Conservation (phyloP, 805 yeast genomes). For the Ogataea angusta region DNA sequence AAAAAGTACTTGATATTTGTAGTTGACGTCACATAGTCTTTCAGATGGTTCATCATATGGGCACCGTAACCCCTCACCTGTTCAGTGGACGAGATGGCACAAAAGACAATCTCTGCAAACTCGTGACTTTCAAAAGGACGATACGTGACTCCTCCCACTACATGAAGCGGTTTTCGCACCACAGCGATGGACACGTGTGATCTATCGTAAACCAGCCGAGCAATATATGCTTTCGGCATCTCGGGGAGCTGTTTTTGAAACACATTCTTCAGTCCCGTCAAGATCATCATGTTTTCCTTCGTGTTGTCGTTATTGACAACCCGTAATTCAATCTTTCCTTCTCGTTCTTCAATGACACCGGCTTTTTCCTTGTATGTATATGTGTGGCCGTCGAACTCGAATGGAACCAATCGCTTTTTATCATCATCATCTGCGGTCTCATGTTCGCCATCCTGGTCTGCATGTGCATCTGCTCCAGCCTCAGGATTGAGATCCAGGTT, state of each 20-base stretch:
- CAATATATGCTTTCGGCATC: conserved; percentile 97
- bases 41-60: conserved; percentile 94
- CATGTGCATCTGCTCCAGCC: conserved; percentile 26
- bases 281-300: conserved; percentile 80
- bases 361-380: conserved; percentile 90
- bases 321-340: conserved; percentile 89
- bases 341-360: conserved; percentile 89
- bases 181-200: conserved; percentile 96
- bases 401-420: conserved; percentile 42
- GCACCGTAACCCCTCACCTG: conserved; percentile 99
- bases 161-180: conserved; percentile 76
- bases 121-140: conserved; percentile 87
- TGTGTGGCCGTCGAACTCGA: conserved; percentile 70
- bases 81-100: conserved; percentile 96
- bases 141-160: conserved; percentile 97
- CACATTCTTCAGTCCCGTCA: conserved; percentile 93
- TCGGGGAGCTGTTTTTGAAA: conserved; percentile 97
- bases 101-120: conserved; percentile 97
- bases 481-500: conserved; percentile 21
- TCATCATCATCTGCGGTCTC: conserved; percentile 38
- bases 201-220: conserved; percentile 89
- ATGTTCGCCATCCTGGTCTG: conserved; percentile 25
- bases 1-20: conserved; percentile 81
- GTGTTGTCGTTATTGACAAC: conserved; percentile 95
- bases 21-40: conserved; percentile 90